A percentile compares a stretch with the other conserved stretches of the same genome.
Evolutionary conservation across 176 grass and related monocot genomes (phyloP).

Genomic region (Chrysopogon serrulatus): DNA sequence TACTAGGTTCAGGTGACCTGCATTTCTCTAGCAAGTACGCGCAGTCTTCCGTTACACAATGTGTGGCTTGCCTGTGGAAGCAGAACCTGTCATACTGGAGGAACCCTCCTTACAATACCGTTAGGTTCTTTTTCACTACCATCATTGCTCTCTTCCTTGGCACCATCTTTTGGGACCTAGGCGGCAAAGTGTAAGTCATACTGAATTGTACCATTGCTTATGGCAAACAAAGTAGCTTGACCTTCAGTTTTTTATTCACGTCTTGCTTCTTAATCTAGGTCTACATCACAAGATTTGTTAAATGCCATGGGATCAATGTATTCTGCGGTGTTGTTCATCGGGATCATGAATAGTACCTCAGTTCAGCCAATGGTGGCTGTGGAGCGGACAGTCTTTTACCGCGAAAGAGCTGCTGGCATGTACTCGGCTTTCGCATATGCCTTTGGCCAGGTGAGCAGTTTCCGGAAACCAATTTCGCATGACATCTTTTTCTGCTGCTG

Average conservation of each 20-base stretch:
- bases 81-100: constrained; percentile 87
- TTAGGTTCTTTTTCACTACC: constrained; percentile 63
- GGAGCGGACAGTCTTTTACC: constrained; percentile 84
- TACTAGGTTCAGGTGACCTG: constrained; percentile 56
- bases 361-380: constrained; percentile 80
- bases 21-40: constrained; percentile 63
- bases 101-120: constrained; percentile 77
- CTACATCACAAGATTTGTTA: constrained; percentile 47
- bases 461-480: background rate
- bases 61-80: constrained; percentile 84
- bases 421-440: constrained; percentile 88
- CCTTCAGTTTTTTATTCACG: background rate
- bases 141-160: constrained; percentile 59
- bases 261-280: constrained; percentile 31
- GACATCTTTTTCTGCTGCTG: background rate
- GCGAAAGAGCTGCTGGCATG: constrained; percentile 87
- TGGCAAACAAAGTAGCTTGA: background rate
- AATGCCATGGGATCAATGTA: constrained; percentile 92
- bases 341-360: constrained; percentile 56
- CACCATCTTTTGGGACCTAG: constrained; percentile 88
- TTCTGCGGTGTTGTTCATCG: constrained; percentile 59
- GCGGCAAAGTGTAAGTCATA: constrained; percentile 58
- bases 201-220: background rate
- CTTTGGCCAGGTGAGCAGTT: constrained; percentile 77
- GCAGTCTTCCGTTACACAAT: constrained; percentile 55